Conservation (phyloP, 73 alveolate species). For the Stentor roeselii region DNA sequence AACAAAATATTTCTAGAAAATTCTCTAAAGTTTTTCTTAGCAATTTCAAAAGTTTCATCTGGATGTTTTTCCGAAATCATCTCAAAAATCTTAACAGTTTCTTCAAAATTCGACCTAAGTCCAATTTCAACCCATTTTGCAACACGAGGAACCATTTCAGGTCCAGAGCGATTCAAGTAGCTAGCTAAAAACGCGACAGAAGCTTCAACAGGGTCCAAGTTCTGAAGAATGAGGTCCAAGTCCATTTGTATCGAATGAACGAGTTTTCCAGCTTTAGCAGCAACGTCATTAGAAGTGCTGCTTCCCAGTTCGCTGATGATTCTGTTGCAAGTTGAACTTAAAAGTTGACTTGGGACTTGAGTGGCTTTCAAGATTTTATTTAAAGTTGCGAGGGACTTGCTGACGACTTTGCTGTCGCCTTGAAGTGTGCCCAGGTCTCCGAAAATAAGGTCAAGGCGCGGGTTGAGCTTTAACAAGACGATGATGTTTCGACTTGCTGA, state of each 20-base stretch:
- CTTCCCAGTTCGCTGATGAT: background rate
- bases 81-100: background rate
- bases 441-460: conserved; percentile 4
- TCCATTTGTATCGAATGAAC: background rate
- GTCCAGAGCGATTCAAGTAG: background rate
- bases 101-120: background rate
- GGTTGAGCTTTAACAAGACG: conserved; percentile 5
- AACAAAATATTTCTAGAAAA: background rate
- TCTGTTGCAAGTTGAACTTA: background rate
- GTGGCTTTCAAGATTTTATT: background rate
- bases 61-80: background rate
- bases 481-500: background rate
- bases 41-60: background rate
- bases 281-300: background rate
- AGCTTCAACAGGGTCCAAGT: background rate
- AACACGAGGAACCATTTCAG: background rate
- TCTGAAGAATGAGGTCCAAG: background rate
- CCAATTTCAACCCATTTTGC: background rate
- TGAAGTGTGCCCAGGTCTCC: conserved; percentile 8
- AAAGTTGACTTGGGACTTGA: conserved; percentile 20
- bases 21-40: background rate
- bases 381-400: background rate
- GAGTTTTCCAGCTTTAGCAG: conserved; percentile 25
- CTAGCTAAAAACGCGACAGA: background rate
- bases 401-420: background rate